phyloP scores from a whole-genome alignment of 2,329 filamentous ascomycete species.

The Colletotrichum sp. region DNA sequence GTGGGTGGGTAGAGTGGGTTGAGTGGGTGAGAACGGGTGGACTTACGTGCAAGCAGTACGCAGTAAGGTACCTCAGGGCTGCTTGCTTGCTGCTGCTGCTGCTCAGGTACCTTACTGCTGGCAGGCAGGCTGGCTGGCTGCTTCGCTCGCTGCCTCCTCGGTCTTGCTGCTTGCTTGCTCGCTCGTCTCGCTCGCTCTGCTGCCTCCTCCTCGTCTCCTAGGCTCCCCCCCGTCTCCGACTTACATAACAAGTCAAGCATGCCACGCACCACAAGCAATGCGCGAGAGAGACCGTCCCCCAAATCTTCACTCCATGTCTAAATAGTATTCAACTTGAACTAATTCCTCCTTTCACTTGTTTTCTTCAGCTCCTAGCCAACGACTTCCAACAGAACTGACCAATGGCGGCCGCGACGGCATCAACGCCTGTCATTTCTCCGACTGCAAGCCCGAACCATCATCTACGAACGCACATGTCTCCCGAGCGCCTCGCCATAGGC shows the following conservation, averaged over 20 bases:
- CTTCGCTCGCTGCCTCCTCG: not conserved
- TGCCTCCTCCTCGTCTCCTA: conserved; percentile 15
- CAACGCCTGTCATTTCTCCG: conserved; percentile 32
- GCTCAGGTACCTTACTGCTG: not conserved
- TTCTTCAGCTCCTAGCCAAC: not conserved
- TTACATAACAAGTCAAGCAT: conserved; percentile 24
- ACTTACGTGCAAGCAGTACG: not conserved
- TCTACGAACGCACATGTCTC: conserved; percentile 34
- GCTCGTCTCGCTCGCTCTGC: not conserved
- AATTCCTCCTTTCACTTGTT: not conserved
- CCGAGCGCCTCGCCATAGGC: conserved; percentile 30
- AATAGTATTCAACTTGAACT: not conserved
- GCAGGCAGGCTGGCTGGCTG: not conserved
- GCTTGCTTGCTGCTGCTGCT: not conserved
- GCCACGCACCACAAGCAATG: conserved; percentile 20
- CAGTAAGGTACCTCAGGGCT: not conserved
- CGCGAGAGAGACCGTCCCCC: conserved; percentile 11
- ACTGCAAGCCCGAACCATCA: conserved; percentile 28
- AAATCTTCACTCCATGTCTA: conserved; percentile 20
- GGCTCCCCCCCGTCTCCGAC: conserved; percentile 16
- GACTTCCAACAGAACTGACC: not conserved
- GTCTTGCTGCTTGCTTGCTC: not conserved
- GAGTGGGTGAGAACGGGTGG: conserved; percentile 14
- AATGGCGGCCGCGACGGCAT: conserved; percentile 21
- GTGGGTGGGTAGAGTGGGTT: conserved; percentile 11